These are phyloP conservation scores for Thinopyrum elongatum DNA, from an alignment of 176 grass and related monocot species.

Conservation along the genomic window DNA sequence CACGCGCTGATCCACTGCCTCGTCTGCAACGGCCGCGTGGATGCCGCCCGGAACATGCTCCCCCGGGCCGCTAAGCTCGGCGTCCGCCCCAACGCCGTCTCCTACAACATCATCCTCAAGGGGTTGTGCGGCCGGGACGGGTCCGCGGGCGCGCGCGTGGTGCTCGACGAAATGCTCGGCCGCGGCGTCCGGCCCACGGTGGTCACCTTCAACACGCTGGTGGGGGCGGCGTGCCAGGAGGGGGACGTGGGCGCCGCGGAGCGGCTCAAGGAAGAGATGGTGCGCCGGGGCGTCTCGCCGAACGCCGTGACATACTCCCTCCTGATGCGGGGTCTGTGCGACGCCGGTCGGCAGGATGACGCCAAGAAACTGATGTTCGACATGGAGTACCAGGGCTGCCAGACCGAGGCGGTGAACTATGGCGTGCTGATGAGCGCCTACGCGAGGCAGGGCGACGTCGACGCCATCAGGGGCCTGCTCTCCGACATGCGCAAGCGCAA, in stretches of 20 bases:
- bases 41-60: constrained; percentile 46
- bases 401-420: constrained; percentile 60
- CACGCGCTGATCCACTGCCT: constrained; percentile 61
- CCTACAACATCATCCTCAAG: constrained; percentile 87
- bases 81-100: constrained; percentile 67
- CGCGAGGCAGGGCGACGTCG: constrained; percentile 28
- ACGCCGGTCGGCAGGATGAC: constrained; percentile 34
- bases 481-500: constrained; percentile 64
- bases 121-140: constrained; percentile 44
- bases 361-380: constrained; percentile 89
- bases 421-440: constrained; percentile 72
- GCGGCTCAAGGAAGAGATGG: constrained; percentile 63
- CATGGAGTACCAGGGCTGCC: constrained; percentile 96
- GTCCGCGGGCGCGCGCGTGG: constrained; percentile 25
- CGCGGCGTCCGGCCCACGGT: constrained; percentile 60
- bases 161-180: constrained; percentile 82
- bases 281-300: constrained; percentile 35
- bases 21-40: constrained; percentile 52
- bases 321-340: constrained; percentile 65
- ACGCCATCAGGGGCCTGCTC: constrained; percentile 34
- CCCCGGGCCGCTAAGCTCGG: constrained; percentile 47
- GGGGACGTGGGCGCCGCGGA: constrained; percentile 36
- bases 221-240: constrained; percentile 43
- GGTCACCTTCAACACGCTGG: constrained; percentile 78
- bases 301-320: constrained; percentile 73